phyloP scores from a whole-genome alignment of 345 rosid species.

The Gossypium thurberi region DNA sequence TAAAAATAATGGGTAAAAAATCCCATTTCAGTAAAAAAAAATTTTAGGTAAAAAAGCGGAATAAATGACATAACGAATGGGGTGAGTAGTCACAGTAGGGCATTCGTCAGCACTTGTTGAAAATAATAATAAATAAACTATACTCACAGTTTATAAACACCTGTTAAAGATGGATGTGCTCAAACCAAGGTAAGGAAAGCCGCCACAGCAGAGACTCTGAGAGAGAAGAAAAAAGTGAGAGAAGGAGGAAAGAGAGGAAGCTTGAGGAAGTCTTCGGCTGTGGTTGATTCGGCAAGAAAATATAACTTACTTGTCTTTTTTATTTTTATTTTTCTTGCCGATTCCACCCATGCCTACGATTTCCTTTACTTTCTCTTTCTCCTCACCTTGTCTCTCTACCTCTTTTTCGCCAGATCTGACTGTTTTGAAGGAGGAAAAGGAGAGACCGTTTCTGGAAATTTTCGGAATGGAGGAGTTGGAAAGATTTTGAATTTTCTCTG shows the following conservation, averaged over 20 bases:
- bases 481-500: not conserved
- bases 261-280: not conserved
- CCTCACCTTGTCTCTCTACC: not conserved
- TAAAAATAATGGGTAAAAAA: no score
- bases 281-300: not conserved
- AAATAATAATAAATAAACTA: not conserved
- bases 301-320: no score
- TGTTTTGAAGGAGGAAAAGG: not conserved
- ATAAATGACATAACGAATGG: no score
- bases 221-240: not conserved
- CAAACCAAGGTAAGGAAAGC: not conserved
- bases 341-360: not conserved
- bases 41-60: no score
- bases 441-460: not conserved
- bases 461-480: not conserved
- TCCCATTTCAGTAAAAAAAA: no score
- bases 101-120: not conserved
- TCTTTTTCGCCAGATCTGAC: not conserved
- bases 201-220: not conserved
- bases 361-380: not conserved
- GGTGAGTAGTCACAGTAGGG: not conserved
- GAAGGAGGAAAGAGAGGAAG: not conserved
- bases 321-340: not conserved
- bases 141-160: constrained; percentile 25
- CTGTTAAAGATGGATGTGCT: constrained; percentile 67